Conservation (phyloP, 2,329 filamentous ascomycete genomes). For the Pseudohalonectria lignicola region DNA sequence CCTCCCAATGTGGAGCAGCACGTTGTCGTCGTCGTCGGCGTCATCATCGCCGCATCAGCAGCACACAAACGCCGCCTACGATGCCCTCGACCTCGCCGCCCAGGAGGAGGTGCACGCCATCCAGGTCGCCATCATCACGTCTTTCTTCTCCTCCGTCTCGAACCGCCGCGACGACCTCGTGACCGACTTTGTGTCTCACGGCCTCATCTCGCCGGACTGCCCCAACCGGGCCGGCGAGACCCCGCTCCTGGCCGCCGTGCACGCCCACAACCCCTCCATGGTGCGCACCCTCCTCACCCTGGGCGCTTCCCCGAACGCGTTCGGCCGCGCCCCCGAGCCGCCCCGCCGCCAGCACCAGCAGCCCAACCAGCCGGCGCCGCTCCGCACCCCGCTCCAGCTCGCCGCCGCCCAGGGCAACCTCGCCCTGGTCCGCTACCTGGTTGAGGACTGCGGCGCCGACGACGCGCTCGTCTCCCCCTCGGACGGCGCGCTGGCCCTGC, state of each 20-base stretch:
- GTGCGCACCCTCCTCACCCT: conserved; percentile 21
- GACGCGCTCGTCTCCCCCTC: conserved; percentile 29
- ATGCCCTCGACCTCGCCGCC: too few species aligned
- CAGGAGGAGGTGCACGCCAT: conserved; percentile 2
- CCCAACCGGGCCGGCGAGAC: conserved; percentile 16
- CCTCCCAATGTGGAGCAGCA: too few species aligned
- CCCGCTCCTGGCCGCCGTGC: conserved; percentile 24
- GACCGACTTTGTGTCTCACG: conserved; percentile 16
- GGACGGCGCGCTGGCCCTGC: conserved; percentile 32
- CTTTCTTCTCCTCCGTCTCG: conserved; percentile 18
- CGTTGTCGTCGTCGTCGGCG: too few species aligned
- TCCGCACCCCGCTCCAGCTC: conserved; percentile 31
- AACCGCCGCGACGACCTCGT: conserved; percentile 16
- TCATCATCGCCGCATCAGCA: too few species aligned
- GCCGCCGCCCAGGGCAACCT: conserved; percentile 28
- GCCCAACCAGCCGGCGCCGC: conserved; percentile 12
- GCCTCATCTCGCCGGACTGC: conserved; percentile 26
- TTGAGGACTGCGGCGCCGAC: conserved; percentile 27
- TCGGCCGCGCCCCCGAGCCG: conserved; percentile 7
- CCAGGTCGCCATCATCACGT: conserved; percentile 15
- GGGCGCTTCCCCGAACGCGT: conserved; percentile 21
- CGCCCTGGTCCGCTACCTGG: conserved; percentile 27
- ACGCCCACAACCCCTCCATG: conserved; percentile 16
- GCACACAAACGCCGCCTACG: too few species aligned
- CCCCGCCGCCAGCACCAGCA: background rate